phyloP scores from a whole-genome alignment of 2,329 filamentous ascomycete genomes.

The Neonectria hederae region DNA sequence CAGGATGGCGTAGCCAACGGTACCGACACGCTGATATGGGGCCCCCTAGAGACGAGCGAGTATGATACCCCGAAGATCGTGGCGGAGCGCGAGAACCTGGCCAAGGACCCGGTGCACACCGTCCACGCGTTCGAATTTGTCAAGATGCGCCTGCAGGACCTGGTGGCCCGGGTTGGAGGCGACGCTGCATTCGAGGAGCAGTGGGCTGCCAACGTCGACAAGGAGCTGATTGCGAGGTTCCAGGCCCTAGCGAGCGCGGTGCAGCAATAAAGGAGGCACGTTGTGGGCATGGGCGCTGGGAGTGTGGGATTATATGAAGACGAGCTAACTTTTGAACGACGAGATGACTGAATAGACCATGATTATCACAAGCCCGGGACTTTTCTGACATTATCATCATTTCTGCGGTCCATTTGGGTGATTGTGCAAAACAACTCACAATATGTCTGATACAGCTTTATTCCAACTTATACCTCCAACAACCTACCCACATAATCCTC shows the following conservation, averaged over 20 bases:
- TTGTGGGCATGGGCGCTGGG: slow-evolving; percentile 7
- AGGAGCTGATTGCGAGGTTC: slow-evolving; percentile 75
- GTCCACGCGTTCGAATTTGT: slow-evolving; percentile 73
- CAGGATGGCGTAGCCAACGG: slow-evolving; percentile 66
- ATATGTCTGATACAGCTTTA: not conserved
- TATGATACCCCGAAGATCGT: slow-evolving; percentile 67
- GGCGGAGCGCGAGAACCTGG: slow-evolving; percentile 61
- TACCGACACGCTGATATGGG: slow-evolving; percentile 63
- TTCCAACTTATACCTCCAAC: not conserved
- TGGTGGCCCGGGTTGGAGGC: slow-evolving; percentile 70
- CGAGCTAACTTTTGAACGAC: slow-evolving; percentile 28
- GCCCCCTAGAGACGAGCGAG: slow-evolving; percentile 53
- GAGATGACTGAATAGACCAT: slow-evolving; percentile 31
- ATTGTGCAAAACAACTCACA: not conserved
- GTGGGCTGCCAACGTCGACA: slow-evolving; percentile 79
- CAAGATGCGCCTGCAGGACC: slow-evolving; percentile 65
- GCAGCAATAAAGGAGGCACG: slow-evolving; percentile 17
- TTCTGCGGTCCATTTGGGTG: not conserved
- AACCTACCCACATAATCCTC: slow-evolving; percentile 67
- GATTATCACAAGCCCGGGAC: slow-evolving; percentile 15
- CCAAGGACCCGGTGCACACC: slow-evolving; percentile 73
- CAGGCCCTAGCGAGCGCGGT: slow-evolving; percentile 42
- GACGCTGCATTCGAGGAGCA: slow-evolving; percentile 72
- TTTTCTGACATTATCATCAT: not conserved
- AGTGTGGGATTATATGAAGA: slow-evolving; percentile 8